Evolutionary conservation across 768 basidiomycete genomes (phyloP).

Genomic region (Podaxis sp.): DNA sequence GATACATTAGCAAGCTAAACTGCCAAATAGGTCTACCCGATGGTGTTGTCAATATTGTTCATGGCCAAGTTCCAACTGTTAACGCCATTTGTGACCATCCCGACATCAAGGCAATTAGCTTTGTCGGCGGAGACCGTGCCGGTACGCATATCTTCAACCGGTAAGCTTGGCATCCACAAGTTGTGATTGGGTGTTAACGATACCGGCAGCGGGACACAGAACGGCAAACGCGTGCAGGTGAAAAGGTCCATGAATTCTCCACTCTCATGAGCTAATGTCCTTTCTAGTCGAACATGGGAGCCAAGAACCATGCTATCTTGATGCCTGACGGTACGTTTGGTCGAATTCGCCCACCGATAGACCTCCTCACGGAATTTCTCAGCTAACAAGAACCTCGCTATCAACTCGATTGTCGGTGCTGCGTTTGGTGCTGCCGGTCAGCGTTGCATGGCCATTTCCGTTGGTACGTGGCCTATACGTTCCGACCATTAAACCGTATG

Average conservation of each 20-base stretch:
- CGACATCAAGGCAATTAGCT: slow-evolving; percentile 90
- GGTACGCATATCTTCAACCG: slow-evolving; percentile 93
- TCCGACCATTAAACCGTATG: slow-evolving; percentile 6
- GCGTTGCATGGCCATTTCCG: slow-evolving; percentile 95
- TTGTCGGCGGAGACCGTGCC: slow-evolving; percentile 92
- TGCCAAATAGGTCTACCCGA: slow-evolving; percentile 60
- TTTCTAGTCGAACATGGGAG: slow-evolving; percentile 67
- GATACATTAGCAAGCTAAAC: neutral
- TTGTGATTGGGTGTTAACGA: neutral
- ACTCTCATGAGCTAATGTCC: slow-evolving; percentile 2
- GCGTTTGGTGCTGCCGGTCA: slow-evolving; percentile 98
- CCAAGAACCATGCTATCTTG: slow-evolving; percentile 92
- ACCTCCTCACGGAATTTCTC: neutral
- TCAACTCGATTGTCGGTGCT: slow-evolving; percentile 92
- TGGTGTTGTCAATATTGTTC: slow-evolving; percentile 90
- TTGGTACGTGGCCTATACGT: slow-evolving; percentile 50
- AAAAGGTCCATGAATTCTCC: slow-evolving; percentile 7
- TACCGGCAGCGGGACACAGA: slow-evolving; percentile 64
- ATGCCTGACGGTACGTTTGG: slow-evolving; percentile 82
- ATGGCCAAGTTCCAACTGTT: slow-evolving; percentile 87
- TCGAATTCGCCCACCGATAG: neutral
- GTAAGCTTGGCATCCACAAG: slow-evolving; percentile 30
- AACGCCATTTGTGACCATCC: slow-evolving; percentile 94
- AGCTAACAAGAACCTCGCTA: slow-evolving; percentile 90
- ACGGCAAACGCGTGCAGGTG: slow-evolving; percentile 88